Percentiles rank a stretch among this genome's conserved stretches.
These are phyloP conservation scores for Trebouxia gelatinosa DNA, from an alignment of 163 green algal species.

Conservation along the genomic window DNA sequence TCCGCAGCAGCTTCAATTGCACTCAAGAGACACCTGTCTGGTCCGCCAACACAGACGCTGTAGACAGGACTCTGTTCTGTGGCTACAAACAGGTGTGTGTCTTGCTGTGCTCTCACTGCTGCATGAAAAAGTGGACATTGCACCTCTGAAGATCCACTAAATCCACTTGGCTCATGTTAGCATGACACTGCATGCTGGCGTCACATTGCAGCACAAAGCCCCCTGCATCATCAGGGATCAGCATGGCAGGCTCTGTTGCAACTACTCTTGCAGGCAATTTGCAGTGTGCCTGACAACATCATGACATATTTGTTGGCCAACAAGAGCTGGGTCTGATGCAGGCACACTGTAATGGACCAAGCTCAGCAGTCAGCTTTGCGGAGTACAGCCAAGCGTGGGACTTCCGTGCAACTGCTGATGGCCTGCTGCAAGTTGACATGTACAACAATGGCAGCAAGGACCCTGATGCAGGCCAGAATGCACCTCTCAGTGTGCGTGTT, in stretches of 20 bases:
- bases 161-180: too few species aligned
- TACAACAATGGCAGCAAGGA: slow-evolving; percentile 41
- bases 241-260: too few species aligned
- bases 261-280: too few species aligned
- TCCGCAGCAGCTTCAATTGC: slow-evolving; percentile 38
- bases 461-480: not conserved
- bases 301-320: too few species aligned
- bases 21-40: slow-evolving; percentile 35
- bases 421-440: slow-evolving; percentile 15
- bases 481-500: not conserved
- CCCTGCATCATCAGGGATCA: too few species aligned
- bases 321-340: too few species aligned
- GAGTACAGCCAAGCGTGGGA: slow-evolving; percentile 47
- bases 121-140: too few species aligned
- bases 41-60: slow-evolving; percentile 5
- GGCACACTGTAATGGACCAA: slow-evolving; percentile 45
- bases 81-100: slow-evolving; percentile 55
- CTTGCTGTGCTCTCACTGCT: too few species aligned
- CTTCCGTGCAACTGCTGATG: slow-evolving; percentile 38
- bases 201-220: too few species aligned
- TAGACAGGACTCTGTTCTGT: slow-evolving; percentile 63
- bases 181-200: too few species aligned
- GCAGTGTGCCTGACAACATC: too few species aligned
- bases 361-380: not conserved
- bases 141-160: too few species aligned